Conservation (phyloP, 2,329 filamentous ascomycete genomes). For the Chaetomium olivaceum region DNA sequence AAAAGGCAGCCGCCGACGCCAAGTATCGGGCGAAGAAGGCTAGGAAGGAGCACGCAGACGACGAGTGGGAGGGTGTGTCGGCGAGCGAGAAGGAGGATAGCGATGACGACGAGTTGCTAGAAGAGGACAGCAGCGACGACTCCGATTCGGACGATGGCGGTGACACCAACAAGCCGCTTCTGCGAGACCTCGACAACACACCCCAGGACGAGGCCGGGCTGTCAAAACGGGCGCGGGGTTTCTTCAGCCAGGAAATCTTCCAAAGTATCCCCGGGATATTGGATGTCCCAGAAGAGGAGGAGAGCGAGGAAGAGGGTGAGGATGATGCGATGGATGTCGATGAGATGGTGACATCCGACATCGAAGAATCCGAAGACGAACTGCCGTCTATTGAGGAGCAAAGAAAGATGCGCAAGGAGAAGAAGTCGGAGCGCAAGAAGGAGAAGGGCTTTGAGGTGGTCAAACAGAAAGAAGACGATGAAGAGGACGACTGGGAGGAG, state of each 20-base stretch:
- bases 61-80: slow-evolving; percentile 91
- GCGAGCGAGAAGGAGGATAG: slow-evolving; percentile 60
- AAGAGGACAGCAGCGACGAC: slow-evolving; percentile 65
- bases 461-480: slow-evolving; percentile 44
- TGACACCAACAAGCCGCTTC: slow-evolving; percentile 49
- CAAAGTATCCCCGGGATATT: slow-evolving; percentile 72
- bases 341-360: slow-evolving; percentile 14
- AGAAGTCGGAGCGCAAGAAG: slow-evolving; percentile 36
- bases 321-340: slow-evolving; percentile 44
- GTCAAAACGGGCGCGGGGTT: slow-evolving; percentile 81
- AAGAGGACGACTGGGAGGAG: slow-evolving; percentile 61
- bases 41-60: slow-evolving; percentile 76
- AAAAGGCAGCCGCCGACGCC: slow-evolving; percentile 75
- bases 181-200: slow-evolving; percentile 63
- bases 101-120: slow-evolving; percentile 54
- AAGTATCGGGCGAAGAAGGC: slow-evolving; percentile 91
- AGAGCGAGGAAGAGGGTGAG: slow-evolving; percentile 34
- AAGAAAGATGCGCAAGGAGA: slow-evolving; percentile 35
- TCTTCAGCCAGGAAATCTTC: slow-evolving; percentile 96
- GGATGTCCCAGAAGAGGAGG: slow-evolving; percentile 47
- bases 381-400: slow-evolving; percentile 28
- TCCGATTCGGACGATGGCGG: slow-evolving; percentile 56
- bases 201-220: slow-evolving; percentile 58
- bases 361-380: slow-evolving; percentile 33
- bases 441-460: slow-evolving; percentile 61